Evolutionary conservation across 768 basidiomycete species (phyloP), one percentile per base, ranked within the genome.

Genomic region (Suillus tomentosus): DNA sequence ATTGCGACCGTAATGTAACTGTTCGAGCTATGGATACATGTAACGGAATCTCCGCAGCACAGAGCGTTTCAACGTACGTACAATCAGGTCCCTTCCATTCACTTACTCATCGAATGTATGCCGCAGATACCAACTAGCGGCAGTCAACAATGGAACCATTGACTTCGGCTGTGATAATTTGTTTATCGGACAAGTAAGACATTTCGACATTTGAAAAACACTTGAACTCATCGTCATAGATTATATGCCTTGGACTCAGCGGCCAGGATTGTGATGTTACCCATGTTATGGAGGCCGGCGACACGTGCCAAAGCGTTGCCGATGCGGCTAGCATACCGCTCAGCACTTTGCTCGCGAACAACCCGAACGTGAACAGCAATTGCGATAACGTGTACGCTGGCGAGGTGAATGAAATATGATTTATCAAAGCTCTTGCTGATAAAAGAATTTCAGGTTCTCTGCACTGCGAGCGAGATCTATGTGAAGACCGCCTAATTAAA

Each of bases 41-140:
- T 73, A 81, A 86, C 70, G 72, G 65, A 39, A 87, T 88, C 71
- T 85, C 82, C 27, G 78, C 77, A 7, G 78, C 80, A 6, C 71
- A 81, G 62, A 78, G 79, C 64, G 80, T 79, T 34, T 85, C 85
- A 7, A 83, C 82, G 78, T 88, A 70, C 67, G 78, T 70, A 31
- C 17, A 51, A 51, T 58, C 48, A 45, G 50, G 8, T 39, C 6
- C 27, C 17, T 9, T 6, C 1, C 5, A 5, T 66, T 39, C 31
- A 27, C 22, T 39, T 17, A 22, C 15, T 39, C 55, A 57, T 57
- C 2, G 7, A 39, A 57, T 27, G 15, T 37, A 50, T 64, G 83
- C 81, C 0, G 92, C 15, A 86, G 85, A 0, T 87, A 80, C 77
- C 89, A 91, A 72, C 82, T 91, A 63, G 81, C 82, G 24, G 62